phyloP scores from a whole-genome alignment of 1,139 yeast species.

The Lodderomyces beijingensis region DNA sequence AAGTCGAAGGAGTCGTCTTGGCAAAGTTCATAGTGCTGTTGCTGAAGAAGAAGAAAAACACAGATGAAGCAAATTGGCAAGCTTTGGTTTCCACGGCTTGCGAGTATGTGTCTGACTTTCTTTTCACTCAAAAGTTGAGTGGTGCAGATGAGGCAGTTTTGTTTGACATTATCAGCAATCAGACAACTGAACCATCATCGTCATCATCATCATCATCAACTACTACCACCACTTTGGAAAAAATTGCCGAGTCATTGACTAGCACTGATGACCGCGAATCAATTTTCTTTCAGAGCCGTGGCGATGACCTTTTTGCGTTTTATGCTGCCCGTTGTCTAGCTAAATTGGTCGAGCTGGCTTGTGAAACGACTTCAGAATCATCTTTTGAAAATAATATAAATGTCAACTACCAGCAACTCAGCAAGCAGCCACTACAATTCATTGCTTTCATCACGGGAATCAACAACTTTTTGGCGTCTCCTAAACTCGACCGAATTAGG shows the following conservation, averaged over 20 bases:
- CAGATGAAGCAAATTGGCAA: slow-evolving; percentile 7
- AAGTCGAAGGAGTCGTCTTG: slow-evolving; percentile 9
- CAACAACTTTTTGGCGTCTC: slow-evolving; percentile 29
- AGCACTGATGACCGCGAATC: not conserved
- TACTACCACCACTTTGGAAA: not conserved
- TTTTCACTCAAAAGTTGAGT: slow-evolving; percentile 13
- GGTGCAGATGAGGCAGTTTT: slow-evolving; percentile 2
- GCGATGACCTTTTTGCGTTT: slow-evolving; percentile 12
- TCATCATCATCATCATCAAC: no score
- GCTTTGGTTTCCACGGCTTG: slow-evolving; percentile 15
- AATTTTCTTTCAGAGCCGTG: no score
- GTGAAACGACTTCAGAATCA: slow-evolving; percentile 25
- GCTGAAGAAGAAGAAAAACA: slow-evolving; percentile 5
- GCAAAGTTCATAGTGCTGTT: slow-evolving; percentile 12
- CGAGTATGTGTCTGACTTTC: slow-evolving; percentile 27
- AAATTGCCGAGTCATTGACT: not conserved
- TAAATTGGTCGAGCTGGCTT: slow-evolving; percentile 17
- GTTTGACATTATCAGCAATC: slow-evolving; percentile 1
- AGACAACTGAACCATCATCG: not conserved
- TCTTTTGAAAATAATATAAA: slow-evolving; percentile 22
- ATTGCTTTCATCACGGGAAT: slow-evolving; percentile 36
- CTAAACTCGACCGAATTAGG: slow-evolving; percentile 48
- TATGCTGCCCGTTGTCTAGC: slow-evolving; percentile 28
- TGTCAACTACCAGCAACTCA: slow-evolving; percentile 28
- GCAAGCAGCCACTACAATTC: slow-evolving; percentile 32